Evolutionary conservation across 2,329 filamentous ascomycete species (phyloP).

Genomic region (Colletotrichum tabaci): DNA sequence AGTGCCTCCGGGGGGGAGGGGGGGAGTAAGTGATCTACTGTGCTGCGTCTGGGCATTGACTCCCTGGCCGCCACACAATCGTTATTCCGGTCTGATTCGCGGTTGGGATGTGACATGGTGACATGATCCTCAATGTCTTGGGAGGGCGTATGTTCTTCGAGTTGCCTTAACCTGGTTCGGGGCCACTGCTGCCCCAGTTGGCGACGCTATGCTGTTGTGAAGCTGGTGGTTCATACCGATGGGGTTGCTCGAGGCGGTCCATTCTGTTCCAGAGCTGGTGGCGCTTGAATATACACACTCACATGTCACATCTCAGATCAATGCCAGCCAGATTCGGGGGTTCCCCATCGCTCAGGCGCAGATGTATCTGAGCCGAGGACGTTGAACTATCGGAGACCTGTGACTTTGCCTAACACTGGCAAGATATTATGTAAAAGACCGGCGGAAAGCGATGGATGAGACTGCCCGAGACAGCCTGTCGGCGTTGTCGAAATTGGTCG

Average conservation of each 20-base stretch:
- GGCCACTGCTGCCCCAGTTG: not conserved
- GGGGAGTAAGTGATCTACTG: not conserved
- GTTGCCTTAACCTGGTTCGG: not conserved
- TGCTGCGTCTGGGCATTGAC: not conserved
- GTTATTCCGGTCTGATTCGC: not conserved
- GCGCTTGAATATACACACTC: too few species aligned
- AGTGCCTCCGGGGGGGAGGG: not conserved
- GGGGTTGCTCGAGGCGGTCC: not conserved
- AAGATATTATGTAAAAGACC: too few species aligned
- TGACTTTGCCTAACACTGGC: too few species aligned
- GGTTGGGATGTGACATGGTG: not conserved
- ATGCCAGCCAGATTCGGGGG: too few species aligned
- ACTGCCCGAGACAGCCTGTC: too few species aligned
- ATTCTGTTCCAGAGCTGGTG: not conserved
- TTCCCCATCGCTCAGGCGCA: too few species aligned
- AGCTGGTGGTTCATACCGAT: not conserved
- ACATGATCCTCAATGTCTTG: not conserved
- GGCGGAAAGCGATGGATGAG: too few species aligned
- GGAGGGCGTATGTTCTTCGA: not conserved
- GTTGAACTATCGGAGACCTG: too few species aligned
- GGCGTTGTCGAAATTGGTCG: too few species aligned
- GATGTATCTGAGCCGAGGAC: too few species aligned
- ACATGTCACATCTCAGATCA: too few species aligned
- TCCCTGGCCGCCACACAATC: too few species aligned
- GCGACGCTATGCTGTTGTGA: not conserved